Conservation (phyloP, 768 basidiomycete species). For the Crucibulum laeve region DNA sequence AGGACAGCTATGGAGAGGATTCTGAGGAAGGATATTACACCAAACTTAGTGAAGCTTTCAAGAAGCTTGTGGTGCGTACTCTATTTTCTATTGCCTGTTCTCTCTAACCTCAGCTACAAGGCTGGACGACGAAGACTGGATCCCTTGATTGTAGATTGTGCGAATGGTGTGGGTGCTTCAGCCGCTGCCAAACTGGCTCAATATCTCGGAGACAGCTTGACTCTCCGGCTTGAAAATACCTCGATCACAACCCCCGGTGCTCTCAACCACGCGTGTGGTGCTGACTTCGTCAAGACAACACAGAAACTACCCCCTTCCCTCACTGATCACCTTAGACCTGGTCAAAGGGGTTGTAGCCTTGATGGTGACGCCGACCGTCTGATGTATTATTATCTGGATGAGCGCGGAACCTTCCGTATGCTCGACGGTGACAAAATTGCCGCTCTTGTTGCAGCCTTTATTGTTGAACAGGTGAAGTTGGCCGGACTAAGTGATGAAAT, state of each 20-base stretch:
- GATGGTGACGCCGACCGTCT: slow-evolving; percentile 98
- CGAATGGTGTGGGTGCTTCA: slow-evolving; percentile 92
- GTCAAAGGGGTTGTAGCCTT: slow-evolving; percentile 85
- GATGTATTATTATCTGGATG: slow-evolving; percentile 91
- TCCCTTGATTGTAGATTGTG: slow-evolving; percentile 87
- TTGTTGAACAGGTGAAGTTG: slow-evolving; percentile 83
- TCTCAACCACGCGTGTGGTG: slow-evolving; percentile 87
- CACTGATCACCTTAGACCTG: slow-evolving; percentile 52
- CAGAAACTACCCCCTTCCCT: slow-evolving; percentile 85
- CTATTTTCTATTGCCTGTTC: slow-evolving; percentile 1
- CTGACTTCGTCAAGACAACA: slow-evolving; percentile 93
- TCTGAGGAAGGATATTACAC: slow-evolving; percentile 78
- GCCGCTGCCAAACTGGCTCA: slow-evolving; percentile 60
- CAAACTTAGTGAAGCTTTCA: slow-evolving; percentile 81
- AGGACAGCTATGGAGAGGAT: slow-evolving; percentile 75
- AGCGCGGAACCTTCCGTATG: slow-evolving; percentile 76
- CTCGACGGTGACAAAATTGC: slow-evolving; percentile 99
- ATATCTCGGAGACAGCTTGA: slow-evolving; percentile 56
- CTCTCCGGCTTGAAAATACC: slow-evolving; percentile 67
- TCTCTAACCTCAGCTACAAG: slow-evolving; percentile 26
- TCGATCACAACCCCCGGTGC: slow-evolving; percentile 59
- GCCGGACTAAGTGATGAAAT: slow-evolving; percentile 76
- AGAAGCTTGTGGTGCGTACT: slow-evolving; percentile 74
- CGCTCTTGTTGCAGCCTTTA: slow-evolving; percentile 86
- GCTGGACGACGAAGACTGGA: slow-evolving; percentile 50